A percentile compares a stretch with the other conserved stretches of the same genome.
Evolutionary conservation across 2,329 filamentous ascomycete genomes (phyloP).

Genomic region (Venturiaceae sp.): DNA sequence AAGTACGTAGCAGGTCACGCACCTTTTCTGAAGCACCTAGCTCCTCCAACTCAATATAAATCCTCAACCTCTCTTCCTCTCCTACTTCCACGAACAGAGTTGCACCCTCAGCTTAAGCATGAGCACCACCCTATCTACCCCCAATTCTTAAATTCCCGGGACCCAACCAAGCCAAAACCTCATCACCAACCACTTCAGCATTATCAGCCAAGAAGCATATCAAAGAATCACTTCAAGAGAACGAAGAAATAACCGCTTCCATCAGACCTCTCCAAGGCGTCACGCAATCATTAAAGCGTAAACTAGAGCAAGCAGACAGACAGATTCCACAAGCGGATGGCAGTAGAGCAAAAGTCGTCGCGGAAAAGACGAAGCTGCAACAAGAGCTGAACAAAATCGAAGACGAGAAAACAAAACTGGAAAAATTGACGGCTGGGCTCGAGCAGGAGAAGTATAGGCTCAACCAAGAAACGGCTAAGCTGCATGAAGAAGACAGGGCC

Average conservation of each 20-base stretch:
- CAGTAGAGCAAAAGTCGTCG: neutral
- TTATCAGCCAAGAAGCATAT: neutral
- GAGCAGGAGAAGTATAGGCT: neutral
- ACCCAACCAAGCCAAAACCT: too few relatives aligned
- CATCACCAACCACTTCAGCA: too few relatives aligned
- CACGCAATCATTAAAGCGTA: neutral
- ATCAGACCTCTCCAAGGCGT: neutral
- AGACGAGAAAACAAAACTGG: neutral
- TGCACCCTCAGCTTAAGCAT: too few relatives aligned
- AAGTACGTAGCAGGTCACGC: too few relatives aligned
- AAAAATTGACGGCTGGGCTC: neutral
- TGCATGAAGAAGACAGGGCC: neutral
- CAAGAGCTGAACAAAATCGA: neutral
- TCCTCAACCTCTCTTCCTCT: too few relatives aligned
- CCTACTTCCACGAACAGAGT: too few relatives aligned
- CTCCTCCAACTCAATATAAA: too few relatives aligned
- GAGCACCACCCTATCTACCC: too few relatives aligned
- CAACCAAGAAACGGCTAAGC: neutral
- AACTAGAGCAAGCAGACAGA: neutral
- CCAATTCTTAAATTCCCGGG: too few relatives aligned
- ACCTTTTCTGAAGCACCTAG: too few relatives aligned
- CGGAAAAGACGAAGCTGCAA: neutral
- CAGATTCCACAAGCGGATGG: neutral
- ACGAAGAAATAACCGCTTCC: neutral
- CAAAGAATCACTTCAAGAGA: neutral